Evolutionary conservation across 352 stramenopile species (phyloP).

Genomic region (Phytophthora aleatoria): DNA sequence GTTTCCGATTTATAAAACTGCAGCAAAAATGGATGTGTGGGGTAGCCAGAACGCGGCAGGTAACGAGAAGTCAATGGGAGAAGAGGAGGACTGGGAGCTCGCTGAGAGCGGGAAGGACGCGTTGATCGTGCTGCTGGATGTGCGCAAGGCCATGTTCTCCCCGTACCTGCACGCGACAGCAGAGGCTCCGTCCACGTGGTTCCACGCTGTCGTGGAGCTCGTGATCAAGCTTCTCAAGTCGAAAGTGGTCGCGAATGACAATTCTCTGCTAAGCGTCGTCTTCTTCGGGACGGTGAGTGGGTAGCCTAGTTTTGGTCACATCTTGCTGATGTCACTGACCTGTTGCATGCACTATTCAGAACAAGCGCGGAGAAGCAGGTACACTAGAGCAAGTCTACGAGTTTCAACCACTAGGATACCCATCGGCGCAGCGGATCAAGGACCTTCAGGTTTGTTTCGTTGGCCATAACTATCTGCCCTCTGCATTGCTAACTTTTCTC

Average conservation of each 20-base stretch:
- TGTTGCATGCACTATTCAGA: conserved; percentile 23
- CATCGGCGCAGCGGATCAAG: conserved; percentile 76
- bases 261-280: conserved; percentile 74
- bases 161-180: conserved; percentile 35
- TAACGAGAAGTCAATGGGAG: conserved; percentile 17
- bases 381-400: conserved; percentile 77
- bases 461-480: background rate
- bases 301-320: background rate
- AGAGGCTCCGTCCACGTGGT: conserved; percentile 54
- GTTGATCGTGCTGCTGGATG: conserved; percentile 80
- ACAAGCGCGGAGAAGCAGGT: conserved; percentile 61
- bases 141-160: conserved; percentile 68
- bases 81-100: conserved; percentile 70
- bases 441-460: conserved; percentile 49
- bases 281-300: conserved; percentile 76
- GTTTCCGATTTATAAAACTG: conserved; percentile 11
- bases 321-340: background rate
- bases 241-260: conserved; percentile 82
- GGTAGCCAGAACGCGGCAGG: conserved; percentile 26
- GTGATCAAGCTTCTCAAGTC: conserved; percentile 73
- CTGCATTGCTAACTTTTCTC: background rate
- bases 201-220: conserved; percentile 72
- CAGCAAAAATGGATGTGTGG: conserved; percentile 52
- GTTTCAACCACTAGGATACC: conserved; percentile 75
- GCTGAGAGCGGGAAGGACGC: conserved; percentile 72